A percentile compares a stretch with the other conserved stretches of the same genome.
Conservation (phyloP, 1,284 basidiomycete genomes). For the Moniliophthora roreri region DNA sequence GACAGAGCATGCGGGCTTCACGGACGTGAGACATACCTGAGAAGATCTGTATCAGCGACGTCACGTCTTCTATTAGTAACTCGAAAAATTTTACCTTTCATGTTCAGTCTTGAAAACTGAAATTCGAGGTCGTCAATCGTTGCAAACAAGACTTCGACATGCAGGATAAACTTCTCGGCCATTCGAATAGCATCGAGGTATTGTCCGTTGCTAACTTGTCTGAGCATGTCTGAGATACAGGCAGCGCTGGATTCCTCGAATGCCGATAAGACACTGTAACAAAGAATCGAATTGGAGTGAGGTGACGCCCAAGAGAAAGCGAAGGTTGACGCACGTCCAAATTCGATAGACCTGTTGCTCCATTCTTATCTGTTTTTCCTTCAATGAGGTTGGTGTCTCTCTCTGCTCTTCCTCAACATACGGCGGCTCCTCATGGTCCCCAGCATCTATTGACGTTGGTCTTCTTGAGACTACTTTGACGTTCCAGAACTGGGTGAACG, state of each 20-base stretch:
- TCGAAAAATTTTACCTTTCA: slow-evolving; percentile 64
- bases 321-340: slow-evolving; percentile 76
- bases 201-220: slow-evolving; percentile 94
- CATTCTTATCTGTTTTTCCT: slow-evolving; percentile 92
- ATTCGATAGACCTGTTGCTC: slow-evolving; percentile 98
- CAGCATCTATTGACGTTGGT: slow-evolving; percentile 53
- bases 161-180: slow-evolving; percentile 98
- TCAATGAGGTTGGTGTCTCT: slow-evolving; percentile 83
- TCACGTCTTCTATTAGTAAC: slow-evolving; percentile 10
- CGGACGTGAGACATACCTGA: slow-evolving; percentile 96
- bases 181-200: slow-evolving; percentile 97
- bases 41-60: not conserved
- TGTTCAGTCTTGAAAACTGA: slow-evolving; percentile 78
- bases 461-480: slow-evolving; percentile 89
- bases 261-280: slow-evolving; percentile 81
- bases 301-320: slow-evolving; percentile 9
- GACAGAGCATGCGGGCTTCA: slow-evolving; percentile 97
- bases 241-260: slow-evolving; percentile 99
- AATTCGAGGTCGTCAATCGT: slow-evolving; percentile 96
- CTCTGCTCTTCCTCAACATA: slow-evolving; percentile 75
- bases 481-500: slow-evolving; percentile 86
- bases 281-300: slow-evolving; percentile 9
- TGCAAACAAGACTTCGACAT: slow-evolving; percentile 97
- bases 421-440: slow-evolving; percentile 49
- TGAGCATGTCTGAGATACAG: slow-evolving; percentile 98